Conservation (phyloP, 805 yeast genomes). For the Ogataea pilisensis region DNA sequence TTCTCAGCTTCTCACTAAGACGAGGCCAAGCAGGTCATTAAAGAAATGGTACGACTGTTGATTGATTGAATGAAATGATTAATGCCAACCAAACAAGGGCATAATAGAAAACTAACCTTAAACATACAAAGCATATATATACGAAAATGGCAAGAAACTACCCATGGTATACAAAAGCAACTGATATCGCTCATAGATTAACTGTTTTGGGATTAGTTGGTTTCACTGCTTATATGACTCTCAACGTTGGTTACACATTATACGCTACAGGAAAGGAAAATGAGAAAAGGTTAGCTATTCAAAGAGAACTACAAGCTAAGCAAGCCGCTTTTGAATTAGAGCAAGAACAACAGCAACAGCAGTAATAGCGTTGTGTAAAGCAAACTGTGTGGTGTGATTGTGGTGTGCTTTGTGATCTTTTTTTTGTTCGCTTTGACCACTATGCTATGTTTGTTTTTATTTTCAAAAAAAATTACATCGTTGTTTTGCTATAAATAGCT, state of each 20-base stretch:
- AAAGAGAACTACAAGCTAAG: slow-evolving; percentile 26
- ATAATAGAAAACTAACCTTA: no score
- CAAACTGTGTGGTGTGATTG: no score
- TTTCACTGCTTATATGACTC: slow-evolving; percentile 41
- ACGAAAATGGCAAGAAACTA: slow-evolving; percentile 43
- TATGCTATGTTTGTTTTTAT: no score
- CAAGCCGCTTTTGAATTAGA: slow-evolving; percentile 22
- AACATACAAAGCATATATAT: no score
- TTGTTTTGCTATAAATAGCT: not conserved
- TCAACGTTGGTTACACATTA: slow-evolving; percentile 48
- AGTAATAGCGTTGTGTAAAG: not conserved
- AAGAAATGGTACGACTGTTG: no score
- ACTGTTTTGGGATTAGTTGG: slow-evolving; percentile 68
- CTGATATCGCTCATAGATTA: slow-evolving; percentile 69
- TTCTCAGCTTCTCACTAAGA: no score
- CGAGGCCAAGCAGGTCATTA: no score
- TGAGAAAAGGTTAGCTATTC: slow-evolving; percentile 38
- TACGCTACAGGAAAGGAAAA: slow-evolving; percentile 50
- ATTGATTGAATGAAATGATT: no score
- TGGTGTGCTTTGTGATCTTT: no score
- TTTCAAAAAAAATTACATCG: not conserved
- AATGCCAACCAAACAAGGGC: no score
- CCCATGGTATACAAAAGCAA: slow-evolving; percentile 74
- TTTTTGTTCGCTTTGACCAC: no score
- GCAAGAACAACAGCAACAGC: slow-evolving; percentile 9